phyloP scores from a whole-genome alignment of 2,329 filamentous ascomycete genomes.

The Fusarium sp. region DNA sequence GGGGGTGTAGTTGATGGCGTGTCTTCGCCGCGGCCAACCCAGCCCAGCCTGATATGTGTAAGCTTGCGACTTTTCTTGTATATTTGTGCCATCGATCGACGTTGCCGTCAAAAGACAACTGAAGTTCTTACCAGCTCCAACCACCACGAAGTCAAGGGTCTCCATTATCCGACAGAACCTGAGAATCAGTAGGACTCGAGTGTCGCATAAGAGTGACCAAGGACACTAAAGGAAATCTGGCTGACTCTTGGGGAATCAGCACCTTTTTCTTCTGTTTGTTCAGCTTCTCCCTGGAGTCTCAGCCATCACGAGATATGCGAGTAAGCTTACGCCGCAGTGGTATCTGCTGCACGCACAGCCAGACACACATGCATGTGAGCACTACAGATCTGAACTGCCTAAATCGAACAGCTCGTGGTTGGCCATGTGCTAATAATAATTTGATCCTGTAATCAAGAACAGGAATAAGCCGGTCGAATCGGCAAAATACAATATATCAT shows the following conservation, averaged over 20 bases:
- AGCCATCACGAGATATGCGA: background rate
- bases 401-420: background rate
- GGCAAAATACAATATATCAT: too few relatives aligned
- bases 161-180: constrained; percentile 55
- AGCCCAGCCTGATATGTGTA: constrained; percentile 52
- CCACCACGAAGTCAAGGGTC: constrained; percentile 61
- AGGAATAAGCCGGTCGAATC: background rate
- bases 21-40: constrained; percentile 74
- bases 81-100: background rate
- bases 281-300: background rate
- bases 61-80: constrained; percentile 1
- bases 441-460: too few relatives aligned
- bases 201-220: background rate
- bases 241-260: background rate
- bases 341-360: background rate
- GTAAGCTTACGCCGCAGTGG: constrained; percentile 4
- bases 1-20: constrained; percentile 70
- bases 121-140: constrained; percentile 65
- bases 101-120: too few relatives aligned
- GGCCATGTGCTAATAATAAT: background rate
- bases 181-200: background rate
- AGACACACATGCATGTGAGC: background rate
- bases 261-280: background rate
- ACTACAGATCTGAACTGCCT: background rate
- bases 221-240: background rate